Percentiles rank a stretch among this genome's conserved stretches.
These are phyloP conservation scores for Saitozyma sp. DNA, from an alignment of 768 basidiomycete species.

Conservation along the genomic window DNA sequence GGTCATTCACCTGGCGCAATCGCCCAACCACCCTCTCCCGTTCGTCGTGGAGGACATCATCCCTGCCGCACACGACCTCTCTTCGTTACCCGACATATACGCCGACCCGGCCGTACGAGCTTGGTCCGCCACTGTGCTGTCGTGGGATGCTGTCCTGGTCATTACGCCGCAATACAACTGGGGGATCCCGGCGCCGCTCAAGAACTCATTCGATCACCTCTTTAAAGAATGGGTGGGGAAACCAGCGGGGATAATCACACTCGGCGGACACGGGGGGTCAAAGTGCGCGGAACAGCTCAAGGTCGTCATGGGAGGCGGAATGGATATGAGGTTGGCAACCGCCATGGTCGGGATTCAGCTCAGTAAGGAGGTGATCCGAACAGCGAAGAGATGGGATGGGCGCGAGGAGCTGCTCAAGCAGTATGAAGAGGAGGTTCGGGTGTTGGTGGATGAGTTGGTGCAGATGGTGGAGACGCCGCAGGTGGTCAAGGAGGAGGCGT, in stretches of 20 bases:
- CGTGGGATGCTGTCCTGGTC: constrained; percentile 51
- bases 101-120: constrained; percentile 42
- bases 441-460: not conserved
- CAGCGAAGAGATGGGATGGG: not conserved
- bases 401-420: not conserved
- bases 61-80: constrained; percentile 6
- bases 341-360: not conserved
- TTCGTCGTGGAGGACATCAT: constrained; percentile 1
- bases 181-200: constrained; percentile 53
- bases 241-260: constrained; percentile 52
- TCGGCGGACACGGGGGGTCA: constrained; percentile 51
- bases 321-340: constrained; percentile 13
- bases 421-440: not conserved
- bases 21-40: constrained; percentile 12
- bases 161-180: constrained; percentile 56
- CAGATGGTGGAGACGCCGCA: not conserved
- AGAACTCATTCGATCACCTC: constrained; percentile 55
- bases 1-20: constrained; percentile 7
- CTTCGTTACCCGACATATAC: constrained; percentile 25
- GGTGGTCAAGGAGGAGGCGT: not conserved
- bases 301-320: constrained; percentile 37
- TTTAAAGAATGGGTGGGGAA: constrained; percentile 54
- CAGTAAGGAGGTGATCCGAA: not conserved
- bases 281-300: constrained; percentile 45
- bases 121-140: constrained; percentile 47